Evolutionary conservation across 164 flowering plant genomes (phyloP).

Genomic region (Berberis thunbergii): DNA sequence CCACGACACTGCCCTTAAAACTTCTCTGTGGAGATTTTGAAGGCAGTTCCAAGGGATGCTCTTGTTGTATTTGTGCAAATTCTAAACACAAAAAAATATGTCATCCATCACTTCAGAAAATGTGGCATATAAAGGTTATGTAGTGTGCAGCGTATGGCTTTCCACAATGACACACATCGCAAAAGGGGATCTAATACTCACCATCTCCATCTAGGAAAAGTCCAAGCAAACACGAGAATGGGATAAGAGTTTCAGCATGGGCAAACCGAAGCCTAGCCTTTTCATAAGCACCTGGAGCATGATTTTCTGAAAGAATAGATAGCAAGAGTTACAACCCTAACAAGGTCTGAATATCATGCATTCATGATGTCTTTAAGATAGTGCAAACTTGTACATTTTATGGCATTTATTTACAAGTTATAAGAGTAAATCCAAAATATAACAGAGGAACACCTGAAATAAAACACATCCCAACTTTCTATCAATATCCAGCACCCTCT

Average conservation of each 20-base stretch:
- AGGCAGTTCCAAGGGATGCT: constrained; percentile 63
- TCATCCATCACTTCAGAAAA: background rate
- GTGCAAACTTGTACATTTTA: too few relatives aligned
- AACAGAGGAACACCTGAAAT: too few relatives aligned
- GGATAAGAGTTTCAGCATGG: constrained; percentile 93
- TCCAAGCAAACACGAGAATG: constrained; percentile 94
- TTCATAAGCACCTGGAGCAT: constrained; percentile 68
- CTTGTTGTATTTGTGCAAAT: constrained; percentile 47
- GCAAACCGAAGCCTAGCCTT: constrained; percentile 93
- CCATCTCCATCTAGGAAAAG: constrained; percentile 80
- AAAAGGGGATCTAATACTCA: constrained; percentile 18
- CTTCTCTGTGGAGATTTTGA: constrained; percentile 81
- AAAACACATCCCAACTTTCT: too few relatives aligned
- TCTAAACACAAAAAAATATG: constrained; percentile 26
- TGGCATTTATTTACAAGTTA: too few relatives aligned
- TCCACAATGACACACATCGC: background rate
- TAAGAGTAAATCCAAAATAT: too few relatives aligned
- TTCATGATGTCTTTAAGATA: too few relatives aligned
- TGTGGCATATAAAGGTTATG: background rate
- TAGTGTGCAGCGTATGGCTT: background rate
- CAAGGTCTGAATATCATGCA: background rate
- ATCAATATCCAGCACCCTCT: too few relatives aligned
- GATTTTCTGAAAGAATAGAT: constrained; percentile 31
- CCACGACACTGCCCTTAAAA: constrained; percentile 73
- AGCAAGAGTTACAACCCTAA: constrained; percentile 3